Base-by-base conservation (phyloP, 805 yeast species). In the Zygosaccharomyces gambellarensis region DNA sequence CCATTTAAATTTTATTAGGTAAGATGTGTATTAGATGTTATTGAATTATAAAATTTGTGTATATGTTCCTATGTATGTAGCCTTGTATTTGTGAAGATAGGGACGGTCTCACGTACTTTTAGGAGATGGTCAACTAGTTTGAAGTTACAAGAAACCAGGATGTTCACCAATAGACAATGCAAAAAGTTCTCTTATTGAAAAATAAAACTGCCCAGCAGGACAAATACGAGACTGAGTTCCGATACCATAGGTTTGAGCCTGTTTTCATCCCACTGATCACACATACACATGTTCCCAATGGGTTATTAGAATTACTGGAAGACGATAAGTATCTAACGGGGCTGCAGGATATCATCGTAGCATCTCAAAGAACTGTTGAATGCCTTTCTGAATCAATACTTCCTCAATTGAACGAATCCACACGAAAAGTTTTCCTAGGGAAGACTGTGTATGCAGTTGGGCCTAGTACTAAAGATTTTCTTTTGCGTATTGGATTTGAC, bases 301-400 rank as follows among this genome's bases (percentile, higher is more conserved):
- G 68, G 11, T 76, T 86, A 3, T 60, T 73, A 3, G 53, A 59
- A 0, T 74, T 75, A 45, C 68, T 89, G 9, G 59, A 60, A 2
- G 72, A 80, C 4, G 59, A 61, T 0, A 71, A 68, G 8, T 81
- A 79, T 52, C 51, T 77, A 0, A 42, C 58, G 1, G 57, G 67
- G 0, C 70, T 74, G 27, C 73, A 76, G 36, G 78, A 82, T 0
- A 67, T 89, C 32, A 84, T 92, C 8, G 81, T 92, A 3, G 90
- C 98, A 0, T 86, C 95, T 1, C 97, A 92, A 63, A 68, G 98
- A 55, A 95, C 97, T 1, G 95, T 90, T 0, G 97, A 90, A 57
- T 83, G 88, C 4, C 66, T 89, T 10, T 78, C 78, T 52, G 70
- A 71, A 34, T 63, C 78, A 11, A 67, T 83, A 5, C 43, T 67